Evolutionary conservation across 2,329 filamentous ascomycete genomes (phyloP).

Genomic region (Fusarium coffeatum): DNA sequence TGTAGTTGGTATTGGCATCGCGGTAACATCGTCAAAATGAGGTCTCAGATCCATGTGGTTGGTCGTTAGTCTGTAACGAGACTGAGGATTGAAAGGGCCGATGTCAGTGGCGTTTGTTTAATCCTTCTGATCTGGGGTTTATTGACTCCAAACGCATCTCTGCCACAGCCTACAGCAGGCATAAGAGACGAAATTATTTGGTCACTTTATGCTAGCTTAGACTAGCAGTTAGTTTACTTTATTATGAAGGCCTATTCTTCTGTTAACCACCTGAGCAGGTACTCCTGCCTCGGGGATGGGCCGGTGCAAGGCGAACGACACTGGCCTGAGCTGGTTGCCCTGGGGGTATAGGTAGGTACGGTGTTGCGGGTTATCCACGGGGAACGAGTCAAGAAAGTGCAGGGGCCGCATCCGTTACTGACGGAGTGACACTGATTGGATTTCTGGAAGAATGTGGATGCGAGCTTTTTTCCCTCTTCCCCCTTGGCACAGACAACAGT

Average conservation of each 20-base stretch:
- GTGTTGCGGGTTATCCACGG: slow-evolving; percentile 8
- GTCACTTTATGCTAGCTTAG: no score
- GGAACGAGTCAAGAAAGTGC: slow-evolving; percentile 19
- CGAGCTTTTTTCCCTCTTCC: slow-evolving; percentile 3
- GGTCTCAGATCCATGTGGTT: slow-evolving; percentile 22
- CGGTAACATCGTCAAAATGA: slow-evolving; percentile 1
- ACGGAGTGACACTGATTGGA: slow-evolving; percentile 12
- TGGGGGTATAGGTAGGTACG: background rate
- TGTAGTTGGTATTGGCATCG: slow-evolving; percentile 5
- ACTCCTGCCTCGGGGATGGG: slow-evolving; percentile 1
- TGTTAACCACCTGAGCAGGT: no score
- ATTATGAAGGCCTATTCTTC: no score
- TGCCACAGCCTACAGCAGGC: background rate
- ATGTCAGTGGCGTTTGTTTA: slow-evolving; percentile 43
- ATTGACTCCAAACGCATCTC: background rate
- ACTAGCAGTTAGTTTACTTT: no score
- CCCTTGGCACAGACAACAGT: slow-evolving; percentile 11
- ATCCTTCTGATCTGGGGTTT: slow-evolving; percentile 25
- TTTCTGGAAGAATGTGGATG: slow-evolving; percentile 36
- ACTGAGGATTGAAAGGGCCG: slow-evolving; percentile 40
- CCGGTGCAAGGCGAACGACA: slow-evolving; percentile 22
- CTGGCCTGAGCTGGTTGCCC: slow-evolving; percentile 1
- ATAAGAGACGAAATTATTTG: no score
- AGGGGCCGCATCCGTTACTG: slow-evolving; percentile 6
- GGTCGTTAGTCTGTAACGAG: slow-evolving; percentile 27